phyloP scores from a whole-genome alignment of 768 basidiomycete genomes.

The Boletus reticuloceps region DNA sequence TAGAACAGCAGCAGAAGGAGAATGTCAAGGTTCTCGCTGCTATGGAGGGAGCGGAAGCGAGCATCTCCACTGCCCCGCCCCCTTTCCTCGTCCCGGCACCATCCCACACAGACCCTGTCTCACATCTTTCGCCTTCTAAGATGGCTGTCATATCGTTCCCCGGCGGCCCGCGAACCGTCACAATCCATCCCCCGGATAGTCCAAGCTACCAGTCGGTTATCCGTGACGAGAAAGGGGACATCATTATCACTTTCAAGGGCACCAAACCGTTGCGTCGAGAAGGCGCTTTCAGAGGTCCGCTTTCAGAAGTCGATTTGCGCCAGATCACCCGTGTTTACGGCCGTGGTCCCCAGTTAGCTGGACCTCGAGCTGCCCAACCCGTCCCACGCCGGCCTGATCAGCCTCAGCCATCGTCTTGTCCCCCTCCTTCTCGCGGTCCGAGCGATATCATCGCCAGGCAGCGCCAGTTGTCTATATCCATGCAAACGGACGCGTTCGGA shows the following conservation, averaged over 20 bases:
- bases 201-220: conserved; percentile 11
- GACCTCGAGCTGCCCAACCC: neutral
- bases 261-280: conserved; percentile 16
- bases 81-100: neutral
- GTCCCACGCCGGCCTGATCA: conserved; percentile 12
- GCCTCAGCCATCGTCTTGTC: neutral
- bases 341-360: conserved; percentile 7
- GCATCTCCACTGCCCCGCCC: neutral
- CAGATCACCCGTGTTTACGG: conserved; percentile 9
- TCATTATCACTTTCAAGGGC: conserved; percentile 10
- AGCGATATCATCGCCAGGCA: conserved; percentile 11
- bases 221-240: conserved; percentile 16
- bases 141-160: conserved; percentile 16
- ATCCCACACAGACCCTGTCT: neutral
- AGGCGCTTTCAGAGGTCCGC: conserved; percentile 17
- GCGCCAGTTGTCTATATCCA: neutral
- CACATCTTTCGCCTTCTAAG: neutral
- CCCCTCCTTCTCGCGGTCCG: neutral
- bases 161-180: conserved; percentile 20
- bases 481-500: conserved; percentile 11
- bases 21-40: neutral
- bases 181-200: conserved; percentile 19
- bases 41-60: neutral
- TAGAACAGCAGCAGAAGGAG: conserved; percentile 8
- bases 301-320: conserved; percentile 7